A percentile compares a stretch with the other conserved stretches of the same genome.
Conservation (phyloP, 2,329 filamentous ascomycete species). For the Cladorrhinum sp. region DNA sequence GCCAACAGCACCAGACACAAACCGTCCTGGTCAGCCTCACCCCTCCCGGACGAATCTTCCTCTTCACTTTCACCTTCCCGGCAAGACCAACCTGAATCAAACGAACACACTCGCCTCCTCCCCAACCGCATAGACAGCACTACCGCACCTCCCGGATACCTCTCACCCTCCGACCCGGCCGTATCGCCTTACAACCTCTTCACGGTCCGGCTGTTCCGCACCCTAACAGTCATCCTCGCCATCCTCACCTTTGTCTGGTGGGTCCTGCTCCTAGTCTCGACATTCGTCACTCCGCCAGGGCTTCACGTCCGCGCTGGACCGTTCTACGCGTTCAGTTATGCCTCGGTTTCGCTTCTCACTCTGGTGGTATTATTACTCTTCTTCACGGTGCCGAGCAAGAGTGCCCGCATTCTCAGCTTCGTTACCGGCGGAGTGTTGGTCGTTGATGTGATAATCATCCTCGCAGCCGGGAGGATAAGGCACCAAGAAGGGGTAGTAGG, state of each 20-base stretch:
- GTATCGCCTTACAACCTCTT: constrained; percentile 95
- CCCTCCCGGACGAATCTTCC: not conserved
- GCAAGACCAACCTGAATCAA: constrained; percentile 26
- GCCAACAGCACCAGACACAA: not conserved
- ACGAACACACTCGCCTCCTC: constrained; percentile 64
- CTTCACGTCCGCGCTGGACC: constrained; percentile 86
- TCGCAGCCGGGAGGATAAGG: constrained; percentile 70
- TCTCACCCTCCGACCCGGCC: constrained; percentile 77
- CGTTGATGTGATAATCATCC: constrained; percentile 74
- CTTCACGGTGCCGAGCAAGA: constrained; percentile 78
- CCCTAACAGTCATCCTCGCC: constrained; percentile 73
- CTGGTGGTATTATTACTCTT: constrained; percentile 77
- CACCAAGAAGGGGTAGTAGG: constrained; percentile 89
- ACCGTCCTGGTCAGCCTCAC: not conserved
- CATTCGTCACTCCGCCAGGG: constrained; percentile 85
- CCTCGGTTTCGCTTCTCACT: constrained; percentile 72
- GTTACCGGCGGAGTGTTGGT: constrained; percentile 65
- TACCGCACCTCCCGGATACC: constrained; percentile 42
- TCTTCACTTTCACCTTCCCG: not conserved
- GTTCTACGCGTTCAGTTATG: constrained; percentile 85
- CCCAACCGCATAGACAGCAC: constrained; percentile 60
- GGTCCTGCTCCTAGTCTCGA: constrained; percentile 80
- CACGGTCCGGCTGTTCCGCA: constrained; percentile 78
- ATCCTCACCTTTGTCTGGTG: constrained; percentile 84
- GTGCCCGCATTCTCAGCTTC: constrained; percentile 70